These are phyloP conservation scores for Cenchrus fungigraminus DNA, from an alignment of 176 grass and related monocot species.

Conservation along the genomic window DNA sequence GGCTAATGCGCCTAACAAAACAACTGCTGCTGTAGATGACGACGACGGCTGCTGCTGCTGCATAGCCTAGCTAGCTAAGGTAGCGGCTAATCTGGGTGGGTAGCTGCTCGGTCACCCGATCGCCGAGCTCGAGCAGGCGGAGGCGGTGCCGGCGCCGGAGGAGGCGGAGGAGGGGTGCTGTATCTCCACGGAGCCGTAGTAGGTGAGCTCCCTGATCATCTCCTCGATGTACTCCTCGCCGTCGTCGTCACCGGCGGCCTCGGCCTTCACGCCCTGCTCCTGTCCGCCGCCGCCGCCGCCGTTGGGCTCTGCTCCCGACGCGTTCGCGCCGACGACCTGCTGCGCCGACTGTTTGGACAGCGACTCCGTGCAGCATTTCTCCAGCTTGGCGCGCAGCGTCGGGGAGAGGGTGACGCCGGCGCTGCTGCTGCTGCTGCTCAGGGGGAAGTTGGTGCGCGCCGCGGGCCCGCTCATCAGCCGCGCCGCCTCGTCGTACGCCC, in stretches of 20 bases:
- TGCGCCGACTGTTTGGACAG: not conserved
- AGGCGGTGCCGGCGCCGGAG: conserved; percentile 1
- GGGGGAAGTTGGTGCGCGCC: conserved; percentile 82
- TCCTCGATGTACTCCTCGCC: conserved; percentile 67
- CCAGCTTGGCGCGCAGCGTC: conserved; percentile 74
- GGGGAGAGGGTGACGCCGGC: conserved; percentile 47
- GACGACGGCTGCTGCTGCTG: not conserved
- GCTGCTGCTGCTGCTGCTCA: not conserved
- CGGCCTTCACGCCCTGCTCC: not conserved
- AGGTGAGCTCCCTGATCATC: conserved; percentile 92
- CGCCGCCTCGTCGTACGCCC: conserved; percentile 94
- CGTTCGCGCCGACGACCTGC: not conserved
- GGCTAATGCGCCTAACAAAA: conserved; percentile 38
- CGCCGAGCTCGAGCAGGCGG: conserved; percentile 37
- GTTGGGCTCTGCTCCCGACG: not conserved
- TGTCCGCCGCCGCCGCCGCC: not conserved
- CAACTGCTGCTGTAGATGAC: not conserved
- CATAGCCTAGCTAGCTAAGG: not conserved
- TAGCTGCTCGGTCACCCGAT: not conserved
- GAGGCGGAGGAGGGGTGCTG: conserved; percentile 24
- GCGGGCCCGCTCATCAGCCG: conserved; percentile 65
- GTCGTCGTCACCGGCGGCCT: not conserved
- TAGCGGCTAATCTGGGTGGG: not conserved
- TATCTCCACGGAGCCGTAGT: conserved; percentile 81
- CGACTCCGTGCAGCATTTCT: conserved; percentile 60